Percentiles rank a stretch among this genome's conserved stretches.
Evolutionary conservation across 2,329 filamentous ascomycete genomes (phyloP).

Genomic region (Lecanicillium sp.): DNA sequence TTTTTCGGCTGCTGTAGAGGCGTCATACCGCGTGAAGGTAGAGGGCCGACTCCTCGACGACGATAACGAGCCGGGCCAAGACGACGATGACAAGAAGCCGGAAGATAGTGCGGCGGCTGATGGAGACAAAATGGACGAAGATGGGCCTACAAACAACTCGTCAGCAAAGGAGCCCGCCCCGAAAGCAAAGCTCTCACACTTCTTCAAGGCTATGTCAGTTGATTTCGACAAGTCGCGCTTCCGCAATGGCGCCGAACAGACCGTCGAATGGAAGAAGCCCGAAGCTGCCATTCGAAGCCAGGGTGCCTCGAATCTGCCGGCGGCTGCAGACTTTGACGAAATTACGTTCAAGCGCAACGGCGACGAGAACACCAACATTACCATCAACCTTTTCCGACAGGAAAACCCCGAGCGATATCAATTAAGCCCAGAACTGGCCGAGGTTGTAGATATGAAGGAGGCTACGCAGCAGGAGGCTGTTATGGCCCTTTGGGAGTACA

Average conservation of each 20-base stretch:
- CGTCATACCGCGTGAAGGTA: slow-evolving; percentile 84
- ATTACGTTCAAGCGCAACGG: slow-evolving; percentile 85
- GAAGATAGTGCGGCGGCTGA: slow-evolving; percentile 17
- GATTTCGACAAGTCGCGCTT: slow-evolving; percentile 60
- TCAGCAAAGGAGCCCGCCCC: slow-evolving; percentile 26
- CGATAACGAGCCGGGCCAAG: slow-evolving; percentile 44
- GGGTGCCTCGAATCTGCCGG: slow-evolving; percentile 31
- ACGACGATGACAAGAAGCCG: slow-evolving; percentile 30
- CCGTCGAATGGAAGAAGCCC: slow-evolving; percentile 83
- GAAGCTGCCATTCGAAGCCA: slow-evolving; percentile 43
- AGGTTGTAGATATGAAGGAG: slow-evolving; percentile 78
- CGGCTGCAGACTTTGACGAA: slow-evolving; percentile 77
- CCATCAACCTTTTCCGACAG: slow-evolving; percentile 76
- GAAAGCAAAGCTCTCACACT: slow-evolving; percentile 69
- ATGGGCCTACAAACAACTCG: slow-evolving; percentile 24
- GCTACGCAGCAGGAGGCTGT: slow-evolving; percentile 83
- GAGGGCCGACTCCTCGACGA: slow-evolving; percentile 78
- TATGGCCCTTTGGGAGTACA: slow-evolving; percentile 93
- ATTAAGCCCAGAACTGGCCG: slow-evolving; percentile 69
- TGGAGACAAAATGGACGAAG: slow-evolving; percentile 16
- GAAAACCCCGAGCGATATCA: slow-evolving; percentile 81
- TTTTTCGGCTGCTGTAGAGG: slow-evolving; percentile 68
- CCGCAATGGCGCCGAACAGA: slow-evolving; percentile 46
- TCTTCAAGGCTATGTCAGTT: slow-evolving; percentile 73
- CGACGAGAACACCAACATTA: slow-evolving; percentile 88